Conservation (phyloP, 805 yeast species). For the Saccharomyces eubayanus region DNA sequence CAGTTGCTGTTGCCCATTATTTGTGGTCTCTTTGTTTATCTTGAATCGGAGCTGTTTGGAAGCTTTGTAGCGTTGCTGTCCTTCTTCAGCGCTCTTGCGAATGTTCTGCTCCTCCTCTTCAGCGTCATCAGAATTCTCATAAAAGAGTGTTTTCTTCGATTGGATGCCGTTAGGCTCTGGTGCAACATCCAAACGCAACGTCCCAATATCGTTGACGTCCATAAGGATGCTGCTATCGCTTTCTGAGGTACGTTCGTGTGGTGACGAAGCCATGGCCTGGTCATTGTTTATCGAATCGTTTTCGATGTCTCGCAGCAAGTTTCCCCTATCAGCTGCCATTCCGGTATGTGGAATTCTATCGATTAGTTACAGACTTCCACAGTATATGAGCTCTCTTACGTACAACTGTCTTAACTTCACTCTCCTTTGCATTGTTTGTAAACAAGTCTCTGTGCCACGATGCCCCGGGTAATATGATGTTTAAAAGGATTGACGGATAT, state of each 20-base stretch:
- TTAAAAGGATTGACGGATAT: too few species aligned
- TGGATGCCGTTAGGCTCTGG: constrained; percentile 1
- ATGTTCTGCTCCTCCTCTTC: constrained; percentile 5
- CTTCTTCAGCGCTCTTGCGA: background rate
- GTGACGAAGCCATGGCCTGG: background rate
- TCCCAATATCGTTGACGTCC: constrained; percentile 8
- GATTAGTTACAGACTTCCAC: background rate
- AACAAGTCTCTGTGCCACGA: background rate
- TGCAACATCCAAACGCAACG: constrained; percentile 10
- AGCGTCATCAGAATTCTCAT: constrained; percentile 8
- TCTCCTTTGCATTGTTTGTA: background rate
- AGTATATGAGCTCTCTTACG: background rate
- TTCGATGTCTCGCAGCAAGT: constrained; percentile 2
- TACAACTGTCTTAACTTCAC: too few species aligned
- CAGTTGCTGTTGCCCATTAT: background rate
- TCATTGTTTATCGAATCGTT: constrained; percentile 7
- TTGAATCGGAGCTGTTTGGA: constrained; percentile 4
- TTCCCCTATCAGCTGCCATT: background rate
- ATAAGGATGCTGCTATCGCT: constrained; percentile 9
- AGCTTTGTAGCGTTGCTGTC: background rate
- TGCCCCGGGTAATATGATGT: background rate
- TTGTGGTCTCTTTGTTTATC: background rate
- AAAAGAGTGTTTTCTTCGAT: constrained; percentile 7
- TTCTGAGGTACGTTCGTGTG: constrained; percentile 2
- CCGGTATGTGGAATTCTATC: background rate